Conservation (phyloP, 768 basidiomycete genomes). For the Suillus luteus region DNA sequence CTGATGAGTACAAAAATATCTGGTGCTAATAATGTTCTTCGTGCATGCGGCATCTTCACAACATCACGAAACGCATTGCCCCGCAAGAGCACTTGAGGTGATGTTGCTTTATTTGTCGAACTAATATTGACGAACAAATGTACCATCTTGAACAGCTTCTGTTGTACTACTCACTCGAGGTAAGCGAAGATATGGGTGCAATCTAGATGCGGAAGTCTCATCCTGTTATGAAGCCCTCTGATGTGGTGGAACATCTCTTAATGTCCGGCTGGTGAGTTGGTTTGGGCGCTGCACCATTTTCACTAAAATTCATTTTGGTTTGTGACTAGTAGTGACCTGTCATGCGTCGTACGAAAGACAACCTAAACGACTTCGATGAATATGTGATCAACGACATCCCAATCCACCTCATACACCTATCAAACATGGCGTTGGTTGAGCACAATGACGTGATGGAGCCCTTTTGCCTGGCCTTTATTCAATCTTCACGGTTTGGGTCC, state of each 20-base stretch:
- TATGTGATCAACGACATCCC: not conserved
- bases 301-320: not conserved
- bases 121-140: not conserved
- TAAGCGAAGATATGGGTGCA: not conserved
- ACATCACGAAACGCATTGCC: not conserved
- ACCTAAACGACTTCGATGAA: not conserved
- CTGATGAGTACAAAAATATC: not conserved
- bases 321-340: not conserved
- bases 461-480: not conserved
- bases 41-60: not conserved
- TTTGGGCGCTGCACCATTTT: not conserved
- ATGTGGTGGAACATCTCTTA: not conserved
- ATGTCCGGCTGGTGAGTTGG: not conserved
- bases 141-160: not conserved
- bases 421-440: not conserved
- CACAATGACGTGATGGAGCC: not conserved
- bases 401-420: not conserved
- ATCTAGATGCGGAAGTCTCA: not conserved
- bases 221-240: not conserved
- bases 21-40: not conserved
- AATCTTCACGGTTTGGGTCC: not conserved
- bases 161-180: not conserved
- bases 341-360: not conserved
- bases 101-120: not conserved
- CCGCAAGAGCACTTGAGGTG: not conserved